A percentile compares a stretch with the other conserved stretches of the same genome.
phyloP scores from a whole-genome alignment of 2,329 filamentous ascomycete genomes.

The Stenocarpella maydis region DNA sequence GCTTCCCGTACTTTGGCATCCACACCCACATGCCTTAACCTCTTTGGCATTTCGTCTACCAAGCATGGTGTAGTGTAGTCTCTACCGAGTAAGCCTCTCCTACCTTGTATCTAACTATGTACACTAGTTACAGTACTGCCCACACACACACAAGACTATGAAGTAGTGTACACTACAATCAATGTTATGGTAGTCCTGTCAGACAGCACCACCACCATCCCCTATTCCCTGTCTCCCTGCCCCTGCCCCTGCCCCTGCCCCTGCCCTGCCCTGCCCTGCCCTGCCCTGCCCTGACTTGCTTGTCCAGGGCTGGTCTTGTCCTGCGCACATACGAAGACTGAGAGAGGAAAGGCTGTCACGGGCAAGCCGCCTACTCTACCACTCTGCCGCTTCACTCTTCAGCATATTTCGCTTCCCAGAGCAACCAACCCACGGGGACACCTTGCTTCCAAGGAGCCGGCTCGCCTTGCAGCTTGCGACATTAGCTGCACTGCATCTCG shows the following conservation, averaged over 20 bases:
- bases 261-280: not conserved
- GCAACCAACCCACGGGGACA: not conserved
- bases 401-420: slow-evolving; percentile 18
- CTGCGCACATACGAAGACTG: not conserved
- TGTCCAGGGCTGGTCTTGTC: slow-evolving; percentile 16
- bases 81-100: too few species aligned
- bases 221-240: slow-evolving; percentile 15
- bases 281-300: not conserved
- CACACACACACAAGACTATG: too few species aligned
- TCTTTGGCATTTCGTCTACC: too few species aligned
- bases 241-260: too few species aligned
- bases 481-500: not conserved
- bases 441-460: slow-evolving; percentile 3
- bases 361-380: not conserved
- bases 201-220: too few species aligned
- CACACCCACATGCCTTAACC: slow-evolving; percentile 12
- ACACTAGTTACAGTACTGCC: too few species aligned
- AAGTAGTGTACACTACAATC: too few species aligned
- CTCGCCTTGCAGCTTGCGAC: not conserved
- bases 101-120: too few species aligned
- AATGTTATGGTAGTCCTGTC: too few species aligned
- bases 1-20: slow-evolving; percentile 20
- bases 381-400: too few species aligned
- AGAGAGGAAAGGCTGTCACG: slow-evolving; percentile 24
- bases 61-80: too few species aligned